Evolutionary conservation across 306 rosid genomes (phyloP).

Genomic region (Casuarina equisetifolia): DNA sequence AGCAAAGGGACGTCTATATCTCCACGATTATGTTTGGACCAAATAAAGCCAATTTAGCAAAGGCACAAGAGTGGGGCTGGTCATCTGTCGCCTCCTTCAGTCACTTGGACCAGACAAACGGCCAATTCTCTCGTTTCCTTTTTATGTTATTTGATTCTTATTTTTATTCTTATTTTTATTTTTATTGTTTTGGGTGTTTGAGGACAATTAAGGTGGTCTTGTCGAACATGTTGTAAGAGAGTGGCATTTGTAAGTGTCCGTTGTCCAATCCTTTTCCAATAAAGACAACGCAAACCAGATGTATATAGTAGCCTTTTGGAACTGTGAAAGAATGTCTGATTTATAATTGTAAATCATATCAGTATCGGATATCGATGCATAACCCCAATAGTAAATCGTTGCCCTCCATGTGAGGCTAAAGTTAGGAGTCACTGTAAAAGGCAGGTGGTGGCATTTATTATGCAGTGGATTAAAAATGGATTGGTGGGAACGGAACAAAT

Average conservation of each 20-base stretch:
- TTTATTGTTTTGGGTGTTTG: constrained; percentile 8
- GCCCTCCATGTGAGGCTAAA: background rate
- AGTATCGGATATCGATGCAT: background rate
- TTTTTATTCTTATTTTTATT: background rate
- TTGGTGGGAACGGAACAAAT: no score
- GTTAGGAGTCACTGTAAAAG: background rate
- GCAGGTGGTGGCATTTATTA: background rate
- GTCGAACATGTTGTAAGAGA: constrained; percentile 29
- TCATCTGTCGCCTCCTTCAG: constrained; percentile 10
- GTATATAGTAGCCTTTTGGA: constrained; percentile 21
- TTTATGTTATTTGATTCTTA: constrained; percentile 12
- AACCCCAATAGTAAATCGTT: background rate
- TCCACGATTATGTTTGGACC: constrained; percentile 3
- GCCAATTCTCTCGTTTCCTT: background rate
- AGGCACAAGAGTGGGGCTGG: constrained; percentile 11
- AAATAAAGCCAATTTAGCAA: constrained; percentile 21
- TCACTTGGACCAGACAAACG: background rate
- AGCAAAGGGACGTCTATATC: background rate
- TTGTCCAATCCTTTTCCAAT: constrained; percentile 6
- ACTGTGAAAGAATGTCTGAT: constrained; percentile 1
- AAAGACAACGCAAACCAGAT: constrained; percentile 7
- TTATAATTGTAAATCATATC: constrained; percentile 6
- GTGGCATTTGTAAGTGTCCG: constrained; percentile 1
- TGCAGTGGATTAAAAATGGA: no score
- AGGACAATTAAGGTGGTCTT: constrained; percentile 16